Base-by-base conservation (phyloP, 495 filamentous ascomycete genomes). In the Talaromyces liani region DNA sequence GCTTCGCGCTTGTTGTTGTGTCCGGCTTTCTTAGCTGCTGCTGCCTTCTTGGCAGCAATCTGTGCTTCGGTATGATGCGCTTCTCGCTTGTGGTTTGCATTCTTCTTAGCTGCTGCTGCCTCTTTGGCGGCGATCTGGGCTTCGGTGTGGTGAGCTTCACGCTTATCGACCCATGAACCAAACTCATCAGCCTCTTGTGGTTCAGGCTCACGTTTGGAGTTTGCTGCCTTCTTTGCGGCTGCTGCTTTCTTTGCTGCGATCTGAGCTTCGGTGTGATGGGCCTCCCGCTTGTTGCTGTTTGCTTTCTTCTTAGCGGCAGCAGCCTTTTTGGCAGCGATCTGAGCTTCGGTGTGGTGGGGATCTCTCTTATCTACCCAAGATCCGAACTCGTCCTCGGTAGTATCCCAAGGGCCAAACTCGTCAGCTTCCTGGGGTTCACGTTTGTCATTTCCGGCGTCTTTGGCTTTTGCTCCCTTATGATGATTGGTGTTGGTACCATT, bases 321-420 rank as follows among this genome's bases (percentile, higher is more conserved):
- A 56, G 54, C 54, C n/a, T 56, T 16, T 31, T 59, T 59, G 57
- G 57, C 57, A 24, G 57, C 57, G 24, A 59, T 59, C 34, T 59
- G 57, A 16, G 57, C 57, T 39, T 59, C 57, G 18, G 57, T 59
- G 25, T 59, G 57, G 16, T 59, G 57, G 6, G 57, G 57, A 3
- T 22, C 27, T 18, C 57, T 34, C 34, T 59, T 59, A 29, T 59
- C 57, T 33, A 59, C 57, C 57, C 57, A 59, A 8, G 57, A 59
- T 5, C 57, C 57, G 34, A 59, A 59, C 57, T 59, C 57, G n/a
- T 53, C 61, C 25, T 56, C 61, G n/a, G 47, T 57, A 49, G 24
- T 63, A 41, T 53, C 33, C 49, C 27, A 58, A 12, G 51, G 61
- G 0, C 49, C 49, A 39, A 56, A 39, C 29, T 58, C 57, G 6